Conservation (phyloP, 805 yeast genomes). For the Candida easanensis region DNA sequence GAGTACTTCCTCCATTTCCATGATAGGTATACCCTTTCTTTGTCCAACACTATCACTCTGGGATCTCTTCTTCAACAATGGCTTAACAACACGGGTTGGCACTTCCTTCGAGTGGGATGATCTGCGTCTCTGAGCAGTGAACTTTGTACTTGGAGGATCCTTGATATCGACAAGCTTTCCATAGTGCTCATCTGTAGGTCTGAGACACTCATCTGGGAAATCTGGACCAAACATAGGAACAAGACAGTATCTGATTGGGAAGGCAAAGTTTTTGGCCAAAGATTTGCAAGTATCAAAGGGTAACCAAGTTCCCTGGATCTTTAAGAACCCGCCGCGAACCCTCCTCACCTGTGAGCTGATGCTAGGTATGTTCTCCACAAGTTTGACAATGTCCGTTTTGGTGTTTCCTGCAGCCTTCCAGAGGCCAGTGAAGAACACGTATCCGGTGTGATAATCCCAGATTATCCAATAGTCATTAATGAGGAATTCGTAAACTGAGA, state of each 20-base stretch:
- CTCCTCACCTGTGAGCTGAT: conserved; percentile 42
- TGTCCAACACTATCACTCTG: conserved; percentile 19
- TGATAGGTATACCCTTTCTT: conserved; percentile 10
- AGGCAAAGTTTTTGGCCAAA: conserved; percentile 74
- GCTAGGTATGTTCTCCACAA: conserved; percentile 37
- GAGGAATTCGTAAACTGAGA: conserved; percentile 70
- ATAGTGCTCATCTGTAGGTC: conserved; percentile 22
- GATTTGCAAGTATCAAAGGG: conserved; percentile 66
- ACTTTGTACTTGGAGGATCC: conserved; percentile 8
- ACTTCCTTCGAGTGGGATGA: conserved; percentile 1
- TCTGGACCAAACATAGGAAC: conserved; percentile 76
- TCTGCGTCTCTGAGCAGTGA: conserved; percentile 6
- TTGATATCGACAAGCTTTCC: conserved; percentile 24
- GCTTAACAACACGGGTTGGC: conserved; percentile 3
- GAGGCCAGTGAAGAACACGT: conserved; percentile 20
- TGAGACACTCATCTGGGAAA: conserved; percentile 42
- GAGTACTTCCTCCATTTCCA: conserved; percentile 27
- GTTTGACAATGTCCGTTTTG: conserved; percentile 75
- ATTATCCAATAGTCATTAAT: conserved; percentile 71
- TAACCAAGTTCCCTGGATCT: conserved; percentile 94
- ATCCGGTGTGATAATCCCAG: conserved; percentile 23
- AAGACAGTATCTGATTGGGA: conserved; percentile 67
- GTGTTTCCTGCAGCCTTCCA: conserved; percentile 42
- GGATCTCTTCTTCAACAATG: conserved; percentile 20
- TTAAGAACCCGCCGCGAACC: conserved; percentile 86